These are phyloP conservation scores for Arachis monticola DNA, from an alignment of 331 rosid genomes.

Conservation along the genomic window DNA sequence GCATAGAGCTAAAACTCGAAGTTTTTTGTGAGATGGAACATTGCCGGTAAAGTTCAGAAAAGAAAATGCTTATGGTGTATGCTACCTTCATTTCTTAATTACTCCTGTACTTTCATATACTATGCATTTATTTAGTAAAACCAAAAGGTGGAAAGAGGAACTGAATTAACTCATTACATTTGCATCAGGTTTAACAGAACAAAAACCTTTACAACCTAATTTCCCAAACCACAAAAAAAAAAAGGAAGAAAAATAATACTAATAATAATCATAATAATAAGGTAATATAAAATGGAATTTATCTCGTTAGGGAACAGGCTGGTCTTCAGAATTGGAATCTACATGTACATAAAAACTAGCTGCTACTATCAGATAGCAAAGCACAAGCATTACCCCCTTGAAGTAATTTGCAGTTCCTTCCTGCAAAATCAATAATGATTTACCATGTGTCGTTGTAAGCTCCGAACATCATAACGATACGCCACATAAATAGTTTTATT, in stretches of 20 bases:
- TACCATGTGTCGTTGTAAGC: neutral
- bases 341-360: slow-evolving; percentile 85
- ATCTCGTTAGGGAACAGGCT: neutral
- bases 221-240: neutral
- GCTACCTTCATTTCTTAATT: neutral
- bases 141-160: neutral
- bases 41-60: no score
- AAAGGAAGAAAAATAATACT: neutral
- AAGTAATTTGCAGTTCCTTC: slow-evolving; percentile 84
- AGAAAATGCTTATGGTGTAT: no score
- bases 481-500: neutral
- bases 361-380: slow-evolving; percentile 82
- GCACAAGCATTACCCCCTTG: slow-evolving; percentile 81
- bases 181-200: neutral
- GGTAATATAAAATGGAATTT: neutral
- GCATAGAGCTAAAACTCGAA: no score
- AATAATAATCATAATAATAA: neutral
- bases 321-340: slow-evolving; percentile 46
- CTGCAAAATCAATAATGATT: slow-evolving; percentile 49
- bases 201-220: slow-evolving; percentile 14
- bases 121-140: neutral
- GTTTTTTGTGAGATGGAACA: no score
- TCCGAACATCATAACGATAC: neutral
- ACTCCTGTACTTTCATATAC: neutral
- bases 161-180: slow-evolving; percentile 7